These are phyloP conservation scores for Rhodomyrtus tomentosa DNA, from an alignment of 345 rosid genomes.

Conservation along the genomic window DNA sequence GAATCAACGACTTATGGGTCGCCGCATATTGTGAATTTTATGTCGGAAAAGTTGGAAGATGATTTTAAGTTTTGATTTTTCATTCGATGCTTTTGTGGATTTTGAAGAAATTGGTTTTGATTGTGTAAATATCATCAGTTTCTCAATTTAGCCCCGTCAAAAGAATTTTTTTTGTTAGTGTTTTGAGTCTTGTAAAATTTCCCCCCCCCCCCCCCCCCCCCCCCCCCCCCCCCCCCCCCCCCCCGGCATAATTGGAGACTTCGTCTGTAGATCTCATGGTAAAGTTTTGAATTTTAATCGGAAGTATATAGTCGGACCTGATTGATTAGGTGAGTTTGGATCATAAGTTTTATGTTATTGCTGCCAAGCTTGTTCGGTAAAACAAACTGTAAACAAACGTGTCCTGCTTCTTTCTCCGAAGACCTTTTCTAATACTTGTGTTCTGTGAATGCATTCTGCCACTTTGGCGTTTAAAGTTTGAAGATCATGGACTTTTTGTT, in stretches of 20 bases:
- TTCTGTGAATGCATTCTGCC: neutral
- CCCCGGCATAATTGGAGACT: neutral
- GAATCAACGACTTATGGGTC: neutral
- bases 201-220: neutral
- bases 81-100: neutral
- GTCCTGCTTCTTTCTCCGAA: neutral
- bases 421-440: neutral
- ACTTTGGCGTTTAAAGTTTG: neutral
- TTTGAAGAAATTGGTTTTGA: neutral
- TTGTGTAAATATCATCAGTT: neutral
- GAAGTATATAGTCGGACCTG: neutral
- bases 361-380: neutral
- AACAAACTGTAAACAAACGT: neutral
- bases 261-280: neutral
- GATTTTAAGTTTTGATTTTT: neutral
- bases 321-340: neutral
- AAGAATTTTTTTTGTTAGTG: neutral
- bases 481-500: neutral
- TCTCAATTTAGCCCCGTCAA: neutral
- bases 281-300: neutral
- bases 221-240: neutral
- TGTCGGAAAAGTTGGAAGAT: neutral
- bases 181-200: neutral
- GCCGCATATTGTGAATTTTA: neutral
- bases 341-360: neutral